These are phyloP conservation scores for Jatropha multifida DNA, from an alignment of 441 rosid genomes.

Conservation along the genomic window DNA sequence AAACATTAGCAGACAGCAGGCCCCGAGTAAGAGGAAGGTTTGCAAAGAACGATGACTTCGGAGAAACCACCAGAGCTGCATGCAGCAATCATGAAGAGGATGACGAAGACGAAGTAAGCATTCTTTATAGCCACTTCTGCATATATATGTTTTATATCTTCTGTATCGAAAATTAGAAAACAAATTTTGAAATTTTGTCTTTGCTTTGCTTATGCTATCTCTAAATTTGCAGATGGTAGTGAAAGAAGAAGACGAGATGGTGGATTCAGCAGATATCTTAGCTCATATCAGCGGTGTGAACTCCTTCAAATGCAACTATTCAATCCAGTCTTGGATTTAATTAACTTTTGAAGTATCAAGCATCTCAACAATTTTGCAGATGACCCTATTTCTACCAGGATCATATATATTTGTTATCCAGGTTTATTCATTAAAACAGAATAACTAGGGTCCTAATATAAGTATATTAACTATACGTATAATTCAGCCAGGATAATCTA, in stretches of 20 bases:
- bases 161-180: background rate
- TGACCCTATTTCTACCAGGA: constrained; percentile 37
- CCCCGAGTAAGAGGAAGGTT: constrained; percentile 95
- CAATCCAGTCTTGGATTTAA: constrained; percentile 75
- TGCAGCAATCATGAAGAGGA: constrained; percentile 51
- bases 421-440: constrained; percentile 12
- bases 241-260: constrained; percentile 76
- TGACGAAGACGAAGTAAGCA: constrained; percentile 56
- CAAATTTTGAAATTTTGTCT: background rate
- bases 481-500: constrained; percentile 28
- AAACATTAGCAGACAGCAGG: constrained; percentile 90
- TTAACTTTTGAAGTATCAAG: constrained; percentile 14
- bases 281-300: constrained; percentile 86
- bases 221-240: constrained; percentile 43
- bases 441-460: constrained; percentile 24
- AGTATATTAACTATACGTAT: background rate
- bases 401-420: constrained; percentile 7
- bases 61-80: constrained; percentile 40
- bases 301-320: constrained; percentile 85
- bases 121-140: background rate
- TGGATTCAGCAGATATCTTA: constrained; percentile 78
- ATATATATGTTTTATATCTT: no score
- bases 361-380: constrained; percentile 47
- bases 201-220: background rate
- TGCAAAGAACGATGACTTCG: constrained; percentile 84